Base-by-base conservation (phyloP, 768 basidiomycete species). In the Thelephora ganbajun region DNA sequence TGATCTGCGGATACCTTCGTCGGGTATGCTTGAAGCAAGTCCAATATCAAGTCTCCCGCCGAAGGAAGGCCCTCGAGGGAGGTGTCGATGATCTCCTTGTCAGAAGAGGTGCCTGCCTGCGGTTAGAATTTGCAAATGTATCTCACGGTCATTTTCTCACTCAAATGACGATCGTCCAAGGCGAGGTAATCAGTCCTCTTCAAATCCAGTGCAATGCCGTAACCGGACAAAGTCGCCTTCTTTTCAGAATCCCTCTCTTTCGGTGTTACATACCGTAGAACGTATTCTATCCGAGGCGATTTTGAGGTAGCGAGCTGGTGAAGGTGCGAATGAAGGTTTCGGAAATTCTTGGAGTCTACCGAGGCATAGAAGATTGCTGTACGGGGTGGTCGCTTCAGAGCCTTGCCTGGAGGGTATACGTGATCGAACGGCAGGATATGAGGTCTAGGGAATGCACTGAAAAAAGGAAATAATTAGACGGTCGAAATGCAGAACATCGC, bases 171-270 rank as follows among this genome's bases (percentile, higher is more conserved):
- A 61, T 99, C 96, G 58, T 99, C 96, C 6, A 97, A 66, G 3
- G 83, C 91, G 11, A 97, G 74, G 59, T 98, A 99, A 56, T 99
- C 96, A 72, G 79, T 96, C 67, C 93, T 96, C 70, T 99, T 99
- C 55, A 99, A 64, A 54, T 94, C 90, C 46, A 99, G 67, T 18
- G 84, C 73, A 6, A 93, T 93, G 2, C 96, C 96, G 55, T 90
- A 99, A 4, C 94, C 94, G 2, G 84, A 79, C 6, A 99, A 66
- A 56, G 73, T 70, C 49, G 64, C 73, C 4, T 64, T 58, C 18
- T 61, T 54, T 1, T 56, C 56, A 0, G 55, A 44, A 16, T 55
- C 56, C 0, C 57, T 51, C 11, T 48, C 49, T 5, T 48, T 47
- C 1, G 75, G 68, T 2, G 82, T 79, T 3, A 74, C 66, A 48